Evolutionary conservation across 2,329 filamentous ascomycete genomes (phyloP), one percentile per base, ranked within the genome.

Genomic region (Orbilia blumenaviensis): DNA sequence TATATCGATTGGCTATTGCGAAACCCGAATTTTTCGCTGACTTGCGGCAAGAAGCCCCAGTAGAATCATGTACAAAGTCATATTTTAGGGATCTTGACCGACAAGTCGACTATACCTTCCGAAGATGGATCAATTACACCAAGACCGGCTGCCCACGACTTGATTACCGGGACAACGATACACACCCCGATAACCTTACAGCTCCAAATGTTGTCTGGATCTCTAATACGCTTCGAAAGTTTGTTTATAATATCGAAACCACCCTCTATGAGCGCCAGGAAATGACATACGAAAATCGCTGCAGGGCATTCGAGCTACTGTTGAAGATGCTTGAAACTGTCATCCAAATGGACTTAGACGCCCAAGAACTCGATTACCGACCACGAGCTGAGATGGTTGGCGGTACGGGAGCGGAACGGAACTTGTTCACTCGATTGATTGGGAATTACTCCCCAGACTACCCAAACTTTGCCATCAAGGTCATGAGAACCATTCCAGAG

Each of bases 11-110:
- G 29, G 71, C 71, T 36, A 41, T 75, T 32, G 63, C 71, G 38
- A 75, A 75, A 32, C 71, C 63, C 54, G 54, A 41, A 36, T 75
- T 75, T 67, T 67, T 75, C 54, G 44, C 71, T 75, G 63, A 75
- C 71, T 58, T 75, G 44, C 71, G 71, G 46, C 32, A 75, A 54
- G 54, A 75, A 63, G 71, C 71, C 18, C 63, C 71, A 41, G 27
- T 75, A 68, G 71, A 75, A 25, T 46, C 46, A 14, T 75, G 63
- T 38, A 68, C 71, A 32, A 68, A 75, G 27, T 34, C 71, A 10
- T 68, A 75, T 23, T 67, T 75, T 25, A 50, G 3, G 21, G 12
- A 18, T 25, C 44, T 75, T 44, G 38, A 58, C 54, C 36, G 41
- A 1, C 18, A 58, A 44, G 63, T 67, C 38, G 56, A 68, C 23